A percentile compares a stretch with the other conserved stretches of the same genome.
Evolutionary conservation across 768 basidiomycete genomes (phyloP).

Genomic region (Collybiopsis confluens): DNA sequence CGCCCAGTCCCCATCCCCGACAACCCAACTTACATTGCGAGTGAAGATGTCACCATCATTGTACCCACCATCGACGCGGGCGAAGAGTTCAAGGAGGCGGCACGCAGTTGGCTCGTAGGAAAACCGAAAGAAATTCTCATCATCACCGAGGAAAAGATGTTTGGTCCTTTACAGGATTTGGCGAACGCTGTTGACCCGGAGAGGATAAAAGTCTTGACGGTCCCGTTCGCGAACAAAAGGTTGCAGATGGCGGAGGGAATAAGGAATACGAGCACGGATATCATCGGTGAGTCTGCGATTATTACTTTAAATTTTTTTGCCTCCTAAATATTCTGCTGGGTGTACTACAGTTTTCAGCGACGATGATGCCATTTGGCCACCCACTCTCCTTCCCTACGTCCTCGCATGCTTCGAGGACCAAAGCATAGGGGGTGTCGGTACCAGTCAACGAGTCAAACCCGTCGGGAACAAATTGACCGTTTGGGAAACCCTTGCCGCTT

Average conservation of each 20-base stretch:
- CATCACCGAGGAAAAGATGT: slow-evolving; percentile 85
- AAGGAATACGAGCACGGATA: slow-evolving; percentile 84
- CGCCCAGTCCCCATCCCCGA: slow-evolving; percentile 86
- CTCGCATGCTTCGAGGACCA: slow-evolving; percentile 95
- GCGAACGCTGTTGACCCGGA: slow-evolving; percentile 84
- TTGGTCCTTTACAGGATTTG: slow-evolving; percentile 81
- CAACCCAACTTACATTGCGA: slow-evolving; percentile 85
- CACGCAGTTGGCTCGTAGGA: slow-evolving; percentile 87
- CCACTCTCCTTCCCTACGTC: slow-evolving; percentile 82
- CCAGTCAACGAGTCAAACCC: slow-evolving; percentile 83
- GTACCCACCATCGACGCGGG: slow-evolving; percentile 96
- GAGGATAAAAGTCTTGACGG: slow-evolving; percentile 81
- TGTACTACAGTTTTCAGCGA: slow-evolving; percentile 70
- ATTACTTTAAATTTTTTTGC: too few species aligned
- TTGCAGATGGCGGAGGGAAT: slow-evolving; percentile 94
- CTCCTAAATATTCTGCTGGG: too few species aligned
- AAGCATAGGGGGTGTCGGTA: slow-evolving; percentile 88
- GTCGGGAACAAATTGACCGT: slow-evolving; percentile 79
- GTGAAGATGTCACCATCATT: slow-evolving; percentile 94
- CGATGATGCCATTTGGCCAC: slow-evolving; percentile 95
- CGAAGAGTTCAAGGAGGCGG: slow-evolving; percentile 92
- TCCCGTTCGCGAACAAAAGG: slow-evolving; percentile 91
- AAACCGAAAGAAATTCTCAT: slow-evolving; percentile 79
- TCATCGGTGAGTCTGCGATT: slow-evolving; percentile 40
- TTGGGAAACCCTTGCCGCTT: slow-evolving; percentile 94